Conservation (phyloP, 2,329 filamentous ascomycete genomes). For the Fusarium chlamydosporum region DNA sequence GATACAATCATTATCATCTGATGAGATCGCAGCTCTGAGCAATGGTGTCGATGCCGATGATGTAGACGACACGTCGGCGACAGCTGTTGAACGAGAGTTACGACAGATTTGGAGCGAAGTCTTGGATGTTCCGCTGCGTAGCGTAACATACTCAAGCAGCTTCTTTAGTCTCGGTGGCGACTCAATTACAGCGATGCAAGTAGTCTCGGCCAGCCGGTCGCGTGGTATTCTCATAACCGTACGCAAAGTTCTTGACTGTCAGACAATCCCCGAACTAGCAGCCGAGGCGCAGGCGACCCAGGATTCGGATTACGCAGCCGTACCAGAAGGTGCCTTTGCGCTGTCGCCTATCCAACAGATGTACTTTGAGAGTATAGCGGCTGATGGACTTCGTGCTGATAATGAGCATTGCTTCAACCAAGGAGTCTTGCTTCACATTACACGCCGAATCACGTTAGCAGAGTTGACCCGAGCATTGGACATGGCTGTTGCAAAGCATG, state of each 20-base stretch:
- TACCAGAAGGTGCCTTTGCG: constrained; percentile 1
- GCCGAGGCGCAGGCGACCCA: background rate
- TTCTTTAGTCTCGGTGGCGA: constrained; percentile 17
- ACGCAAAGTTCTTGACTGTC: constrained; percentile 4
- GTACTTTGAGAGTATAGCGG: constrained; percentile 10
- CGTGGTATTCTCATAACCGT: constrained; percentile 10
- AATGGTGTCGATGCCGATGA: constrained; percentile 7
- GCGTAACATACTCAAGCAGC: constrained; percentile 9
- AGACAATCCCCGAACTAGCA: constrained; percentile 7
- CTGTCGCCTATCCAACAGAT: constrained; percentile 7
- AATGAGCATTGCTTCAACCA: constrained; percentile 9
- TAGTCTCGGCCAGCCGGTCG: constrained; percentile 4
- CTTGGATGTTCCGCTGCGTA: background rate
- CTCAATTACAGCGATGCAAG: constrained; percentile 18
- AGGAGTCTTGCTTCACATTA: background rate
- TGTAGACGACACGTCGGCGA: constrained; percentile 3
- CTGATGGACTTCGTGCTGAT: constrained; percentile 7
- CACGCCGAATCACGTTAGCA: background rate
- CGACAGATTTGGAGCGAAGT: constrained; percentile 12
- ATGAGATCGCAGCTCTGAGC: constrained; percentile 10
- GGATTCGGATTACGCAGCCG: background rate
- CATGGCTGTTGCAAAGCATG: background rate
- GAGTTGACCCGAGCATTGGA: background rate
- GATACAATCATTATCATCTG: constrained; percentile 6
- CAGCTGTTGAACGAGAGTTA: constrained; percentile 1